Evolutionary conservation across 2,329 filamentous ascomycete genomes (phyloP), one percentile per base, ranked within the genome.

Genomic region (Chalaropsis thielavioides): DNA sequence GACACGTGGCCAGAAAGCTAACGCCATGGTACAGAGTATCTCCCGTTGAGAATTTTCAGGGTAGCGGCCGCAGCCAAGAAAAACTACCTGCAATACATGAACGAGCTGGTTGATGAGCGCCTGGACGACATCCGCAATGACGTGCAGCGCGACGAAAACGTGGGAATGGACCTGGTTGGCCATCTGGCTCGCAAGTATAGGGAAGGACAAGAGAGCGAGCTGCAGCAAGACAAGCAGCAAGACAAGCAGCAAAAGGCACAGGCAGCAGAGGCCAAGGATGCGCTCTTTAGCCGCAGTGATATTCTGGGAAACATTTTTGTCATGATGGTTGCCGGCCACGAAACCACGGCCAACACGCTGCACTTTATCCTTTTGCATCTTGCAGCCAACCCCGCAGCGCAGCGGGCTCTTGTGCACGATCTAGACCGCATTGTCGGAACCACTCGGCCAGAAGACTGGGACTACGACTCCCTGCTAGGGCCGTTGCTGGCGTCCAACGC

Each of bases 291-390:
- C 4, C 81, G 85, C 68, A 78, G 79, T 3, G 87, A 91, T 64
- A 86, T 92, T 66, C 75, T 88, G 35, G 87, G 87, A 62, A 91
- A 91, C 71, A 83, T 87, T 22, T 87, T 86, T 68, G 77, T 86
- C 69, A 83, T 85, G 74, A 78, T 83, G 67, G 78, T 92, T 1
- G 89, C 89, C 0, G 89, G 89, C 13, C 88, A 94, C 73, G 89
- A 94, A 74, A 92, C 89, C 1, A 88, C 88, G 1, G 88, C 88
- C 60, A 90, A 89, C 73, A 81, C 83, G 3, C 77, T 91, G 46
- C 86, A 92, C 74, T 91, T 89, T 72, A 79, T 84, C 1, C 74
- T 91, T 3, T 72, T 90, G 43, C 80, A 84, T 69, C 80, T 92
- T 5, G 89, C 88, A 15, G 81, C 83, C 69, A 80, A 86, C 69